These are phyloP conservation scores for Pseudocercospora vitis DNA, from an alignment of 2,329 filamentous ascomycete species.

Conservation along the genomic window DNA sequence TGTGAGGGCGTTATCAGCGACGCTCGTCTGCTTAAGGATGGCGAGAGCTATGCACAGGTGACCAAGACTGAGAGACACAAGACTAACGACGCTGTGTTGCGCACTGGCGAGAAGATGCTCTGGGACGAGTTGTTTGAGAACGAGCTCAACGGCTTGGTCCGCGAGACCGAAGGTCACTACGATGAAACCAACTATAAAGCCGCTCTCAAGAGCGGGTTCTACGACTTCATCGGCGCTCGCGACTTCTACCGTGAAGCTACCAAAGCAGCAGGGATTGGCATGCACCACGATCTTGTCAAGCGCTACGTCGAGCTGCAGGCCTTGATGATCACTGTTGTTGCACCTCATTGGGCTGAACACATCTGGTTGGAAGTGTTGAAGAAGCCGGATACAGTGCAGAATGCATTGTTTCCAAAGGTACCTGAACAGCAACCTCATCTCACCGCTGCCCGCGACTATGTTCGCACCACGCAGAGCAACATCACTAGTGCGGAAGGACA, in stretches of 20 bases:
- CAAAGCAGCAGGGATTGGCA: slow-evolving; percentile 72
- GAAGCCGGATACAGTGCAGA: slow-evolving; percentile 73
- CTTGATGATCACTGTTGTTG: slow-evolving; percentile 76
- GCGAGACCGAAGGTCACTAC: slow-evolving; percentile 77
- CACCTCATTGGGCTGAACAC: slow-evolving; percentile 92
- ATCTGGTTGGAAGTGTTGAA: slow-evolving; percentile 90
- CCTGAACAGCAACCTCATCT: slow-evolving; percentile 65
- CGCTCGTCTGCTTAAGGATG: slow-evolving; percentile 45
- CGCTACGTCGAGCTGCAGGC: slow-evolving; percentile 86
- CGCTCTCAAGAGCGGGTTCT: slow-evolving; percentile 79
- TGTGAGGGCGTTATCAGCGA: slow-evolving; percentile 80
- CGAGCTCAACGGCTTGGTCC: slow-evolving; percentile 82
- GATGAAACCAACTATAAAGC: slow-evolving; percentile 76
- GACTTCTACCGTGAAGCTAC: slow-evolving; percentile 88
- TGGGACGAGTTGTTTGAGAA: slow-evolving; percentile 91
- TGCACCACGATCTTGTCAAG: slow-evolving; percentile 78
- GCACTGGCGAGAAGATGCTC: slow-evolving; percentile 73
- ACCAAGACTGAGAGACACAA: slow-evolving; percentile 47
- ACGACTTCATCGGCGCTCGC: slow-evolving; percentile 84
- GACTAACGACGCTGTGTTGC: slow-evolving; percentile 62
- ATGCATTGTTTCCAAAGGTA: slow-evolving; percentile 71
- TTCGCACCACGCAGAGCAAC: slow-evolving; percentile 69
- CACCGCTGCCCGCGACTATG: slow-evolving; percentile 78
- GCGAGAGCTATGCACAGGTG: slow-evolving; percentile 44
- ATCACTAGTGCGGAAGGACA: slow-evolving; percentile 83